Conservation (phyloP, 78 protist genomes). For the Isochrysis galbana region DNA sequence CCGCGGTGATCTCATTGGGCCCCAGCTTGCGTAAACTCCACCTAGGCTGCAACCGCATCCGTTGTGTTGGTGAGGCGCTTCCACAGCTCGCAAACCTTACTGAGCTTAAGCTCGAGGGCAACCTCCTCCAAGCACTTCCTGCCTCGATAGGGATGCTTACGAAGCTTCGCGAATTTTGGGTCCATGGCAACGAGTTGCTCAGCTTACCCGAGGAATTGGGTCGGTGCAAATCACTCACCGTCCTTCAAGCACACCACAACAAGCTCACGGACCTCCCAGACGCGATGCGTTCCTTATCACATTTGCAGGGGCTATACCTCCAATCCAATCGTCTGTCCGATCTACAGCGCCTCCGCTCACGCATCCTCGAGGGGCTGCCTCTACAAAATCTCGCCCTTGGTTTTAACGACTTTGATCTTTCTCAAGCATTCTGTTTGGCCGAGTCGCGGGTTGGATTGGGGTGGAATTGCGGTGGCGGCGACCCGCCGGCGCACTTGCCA, state of each 20-base stretch:
- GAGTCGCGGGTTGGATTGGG: background rate
- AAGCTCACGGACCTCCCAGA: background rate
- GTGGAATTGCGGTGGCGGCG: background rate
- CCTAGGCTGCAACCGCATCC: background rate
- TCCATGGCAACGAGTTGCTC: background rate
- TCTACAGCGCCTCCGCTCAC: background rate
- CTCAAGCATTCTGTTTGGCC: background rate
- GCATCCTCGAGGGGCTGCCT: background rate
- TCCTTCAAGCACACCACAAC: background rate
- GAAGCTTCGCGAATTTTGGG: background rate
- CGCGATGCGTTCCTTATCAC: background rate
- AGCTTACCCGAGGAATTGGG: background rate
- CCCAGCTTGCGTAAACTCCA: background rate
- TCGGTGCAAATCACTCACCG: background rate
- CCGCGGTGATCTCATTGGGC: background rate
- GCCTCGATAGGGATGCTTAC: background rate
- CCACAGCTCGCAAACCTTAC: background rate
- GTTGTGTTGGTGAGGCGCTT: background rate
- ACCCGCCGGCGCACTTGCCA: background rate
- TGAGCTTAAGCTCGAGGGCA: background rate
- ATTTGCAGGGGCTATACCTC: background rate
- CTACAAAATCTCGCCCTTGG: background rate
- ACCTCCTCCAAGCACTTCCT: background rate
- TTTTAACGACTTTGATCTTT: background rate
- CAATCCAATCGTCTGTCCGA: background rate